These are phyloP conservation scores for Vanrija sp. DNA, from an alignment of 1,284 basidiomycete genomes.

Conservation along the genomic window DNA sequence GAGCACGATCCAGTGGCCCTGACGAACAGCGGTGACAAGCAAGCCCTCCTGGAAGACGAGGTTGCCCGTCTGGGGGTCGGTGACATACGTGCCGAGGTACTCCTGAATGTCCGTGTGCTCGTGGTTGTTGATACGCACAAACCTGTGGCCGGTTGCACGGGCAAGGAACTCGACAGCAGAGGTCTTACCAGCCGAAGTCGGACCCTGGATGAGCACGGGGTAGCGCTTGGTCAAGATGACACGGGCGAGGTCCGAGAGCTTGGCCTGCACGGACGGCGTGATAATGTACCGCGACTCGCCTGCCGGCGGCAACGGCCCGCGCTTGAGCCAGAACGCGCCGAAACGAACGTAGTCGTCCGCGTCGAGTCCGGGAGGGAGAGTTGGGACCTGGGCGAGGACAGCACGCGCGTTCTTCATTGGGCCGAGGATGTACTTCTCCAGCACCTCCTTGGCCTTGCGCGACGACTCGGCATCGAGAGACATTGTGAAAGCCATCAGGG, in stretches of 20 bases:
- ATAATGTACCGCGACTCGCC: conserved; percentile 78
- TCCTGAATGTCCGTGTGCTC: conserved; percentile 99
- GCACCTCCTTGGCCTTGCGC: conserved; percentile 63
- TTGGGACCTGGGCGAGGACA: conserved; percentile 65
- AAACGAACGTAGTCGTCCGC: conserved; percentile 71
- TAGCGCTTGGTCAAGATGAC: conserved; percentile 85
- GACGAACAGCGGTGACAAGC: conserved; percentile 83
- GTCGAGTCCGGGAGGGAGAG: conserved; percentile 54
- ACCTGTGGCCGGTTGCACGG: conserved; percentile 85
- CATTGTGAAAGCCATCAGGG: conserved; percentile 97
- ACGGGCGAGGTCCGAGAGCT: conserved; percentile 85
- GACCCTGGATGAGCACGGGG: conserved; percentile 95
- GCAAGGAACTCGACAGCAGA: conserved; percentile 96
- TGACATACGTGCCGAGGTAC: conserved; percentile 94
- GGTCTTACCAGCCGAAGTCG: conserved; percentile 96
- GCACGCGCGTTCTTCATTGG: conserved; percentile 78
- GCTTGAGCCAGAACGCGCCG: conserved; percentile 85
- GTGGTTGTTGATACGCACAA: conserved; percentile 99
- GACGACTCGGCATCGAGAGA: conserved; percentile 75
- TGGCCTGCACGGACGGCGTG: conserved; percentile 93
- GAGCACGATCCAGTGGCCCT: conserved; percentile 96
- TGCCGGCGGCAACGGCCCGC: conserved; percentile 58
- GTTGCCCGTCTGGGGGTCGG: conserved; percentile 86
- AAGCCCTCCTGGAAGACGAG: conserved; percentile 92
- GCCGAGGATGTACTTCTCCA: conserved; percentile 73